Conservation (phyloP, 2,329 filamentous ascomycete species). For the Pyrenophora tritici-repentis region DNA sequence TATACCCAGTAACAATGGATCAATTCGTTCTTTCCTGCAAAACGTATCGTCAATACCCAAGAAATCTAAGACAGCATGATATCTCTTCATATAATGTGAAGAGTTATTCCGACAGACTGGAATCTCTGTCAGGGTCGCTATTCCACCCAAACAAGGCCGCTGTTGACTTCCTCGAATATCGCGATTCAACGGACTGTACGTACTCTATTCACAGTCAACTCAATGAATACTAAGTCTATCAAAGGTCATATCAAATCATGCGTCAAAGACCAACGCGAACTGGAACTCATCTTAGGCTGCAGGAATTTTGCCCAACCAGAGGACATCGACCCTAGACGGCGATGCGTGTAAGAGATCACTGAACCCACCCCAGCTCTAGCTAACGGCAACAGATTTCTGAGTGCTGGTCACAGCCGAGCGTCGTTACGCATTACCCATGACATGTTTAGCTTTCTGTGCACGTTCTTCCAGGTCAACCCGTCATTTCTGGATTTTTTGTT, state of each 20-base stretch:
- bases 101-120: neutral
- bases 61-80: neutral
- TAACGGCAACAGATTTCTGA: constrained; percentile 21
- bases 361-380: neutral
- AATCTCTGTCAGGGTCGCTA: neutral
- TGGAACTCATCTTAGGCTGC: too few relatives aligned
- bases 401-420: constrained; percentile 21
- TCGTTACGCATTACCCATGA: constrained; percentile 17
- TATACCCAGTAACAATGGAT: neutral
- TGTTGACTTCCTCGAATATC: neutral
- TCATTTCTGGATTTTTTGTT: constrained; percentile 48
- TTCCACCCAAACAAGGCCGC: neutral
- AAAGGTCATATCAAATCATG: neutral
- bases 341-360: constrained; percentile 19
- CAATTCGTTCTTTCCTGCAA: neutral
- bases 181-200: too few relatives aligned
- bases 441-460: constrained; percentile 25
- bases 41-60: neutral
- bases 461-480: constrained; percentile 44
- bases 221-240: neutral
- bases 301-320: neutral
- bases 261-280: too few relatives aligned
- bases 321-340: constrained; percentile 17
- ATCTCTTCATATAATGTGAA: neutral
- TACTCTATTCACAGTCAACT: too few relatives aligned